Conservation (phyloP, 164 flowering plant species). For the Aristolochia californica region DNA sequence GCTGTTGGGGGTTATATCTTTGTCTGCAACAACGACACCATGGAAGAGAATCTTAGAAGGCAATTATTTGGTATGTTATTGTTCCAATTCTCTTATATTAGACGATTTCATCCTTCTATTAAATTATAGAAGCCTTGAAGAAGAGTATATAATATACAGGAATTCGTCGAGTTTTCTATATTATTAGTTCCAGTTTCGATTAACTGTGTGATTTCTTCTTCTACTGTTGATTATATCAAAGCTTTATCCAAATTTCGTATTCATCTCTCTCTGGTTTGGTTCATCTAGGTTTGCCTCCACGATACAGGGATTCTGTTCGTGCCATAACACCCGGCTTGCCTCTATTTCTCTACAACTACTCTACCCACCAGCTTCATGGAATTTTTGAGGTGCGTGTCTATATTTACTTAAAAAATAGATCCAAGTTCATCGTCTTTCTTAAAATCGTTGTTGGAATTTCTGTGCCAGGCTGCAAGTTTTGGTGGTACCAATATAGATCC, state of each 20-base stretch:
- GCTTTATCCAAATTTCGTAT: background rate
- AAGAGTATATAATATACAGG: too few species aligned
- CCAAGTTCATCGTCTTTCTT: too few species aligned
- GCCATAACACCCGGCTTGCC: constrained; percentile 92
- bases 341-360: constrained; percentile 94
- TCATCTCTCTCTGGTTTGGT: too few species aligned
- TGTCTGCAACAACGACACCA: constrained; percentile 96
- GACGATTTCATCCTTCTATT: background rate
- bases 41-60: constrained; percentile 84
- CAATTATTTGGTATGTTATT: constrained; percentile 75
- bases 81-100: background rate
- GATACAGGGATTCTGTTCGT: constrained; percentile 90
- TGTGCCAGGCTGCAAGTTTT: constrained; percentile 80
- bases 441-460: too few species aligned
- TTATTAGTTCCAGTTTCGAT: too few species aligned
- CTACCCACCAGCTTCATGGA: constrained; percentile 98
- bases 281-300: constrained; percentile 70
- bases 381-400: constrained; percentile 85
- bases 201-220: background rate
- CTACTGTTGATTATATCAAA: background rate
- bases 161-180: too few species aligned
- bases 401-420: too few species aligned
- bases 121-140: too few species aligned
- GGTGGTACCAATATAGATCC: constrained; percentile 95
- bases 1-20: constrained; percentile 88